Evolutionary conservation across 192 early-diverging fungal species (phyloP), one percentile per base, ranked within the genome.

Genomic region (Umbelopsis ramanniana): DNA sequence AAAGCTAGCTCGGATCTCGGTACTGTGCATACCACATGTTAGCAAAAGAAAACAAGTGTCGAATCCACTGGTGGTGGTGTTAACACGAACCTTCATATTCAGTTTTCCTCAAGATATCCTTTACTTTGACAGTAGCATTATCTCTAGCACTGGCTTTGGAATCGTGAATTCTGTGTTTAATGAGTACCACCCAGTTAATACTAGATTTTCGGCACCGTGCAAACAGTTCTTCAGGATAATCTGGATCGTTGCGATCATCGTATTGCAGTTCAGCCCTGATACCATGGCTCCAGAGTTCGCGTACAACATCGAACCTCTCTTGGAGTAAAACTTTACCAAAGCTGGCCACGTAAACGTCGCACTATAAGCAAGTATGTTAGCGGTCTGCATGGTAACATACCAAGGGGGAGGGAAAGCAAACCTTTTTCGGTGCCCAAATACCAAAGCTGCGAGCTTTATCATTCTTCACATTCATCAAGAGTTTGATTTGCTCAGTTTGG

Each of bases 201-300:
- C 89, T 87, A 53, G 87, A 83, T 26, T 89, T 85, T 33, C 81
- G 79, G 76, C 92, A 93, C 9, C 84, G 80, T 6, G 78, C 81
- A 6, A 83, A 83, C 19, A 93, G 68, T 10, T 84, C 79, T 54
- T 93, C 92, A 29, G 90, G 88, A 6, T 89, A 91, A 70, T 90
- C 77, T 38, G 73, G 19, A 66, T 89, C 87, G 2, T 85, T 85
- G 19, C 82, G 83, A 57, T 95, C 93, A 70, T 93, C 86, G 45
- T 94, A 90, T 72, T 91, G 81, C 47, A 96, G 88, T 45, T 96
- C 96, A 0, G 94, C 90, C 67, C 88, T 86, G 70, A 98, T 86
- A 5, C 88, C 88, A 47, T 88, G 86, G 2, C 77, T 77, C 95
- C 96, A 96, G 17, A 94, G 80, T 24, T 96, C 95, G 33, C 85